Conservation (phyloP, 2,329 filamentous ascomycete genomes). For the Xylogone sp. region DNA sequence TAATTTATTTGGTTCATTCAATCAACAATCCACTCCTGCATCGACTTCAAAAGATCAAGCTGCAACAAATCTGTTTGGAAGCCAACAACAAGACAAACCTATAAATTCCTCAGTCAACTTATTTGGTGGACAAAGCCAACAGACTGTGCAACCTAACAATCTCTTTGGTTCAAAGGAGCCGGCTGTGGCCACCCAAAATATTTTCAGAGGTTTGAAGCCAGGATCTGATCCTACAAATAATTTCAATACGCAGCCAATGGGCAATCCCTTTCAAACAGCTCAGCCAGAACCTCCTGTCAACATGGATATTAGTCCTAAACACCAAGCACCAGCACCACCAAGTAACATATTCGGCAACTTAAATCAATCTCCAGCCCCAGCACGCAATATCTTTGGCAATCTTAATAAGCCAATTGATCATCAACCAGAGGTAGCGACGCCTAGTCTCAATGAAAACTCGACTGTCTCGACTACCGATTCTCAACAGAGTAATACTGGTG, state of each 20-base stretch:
- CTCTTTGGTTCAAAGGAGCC: constrained; percentile 8
- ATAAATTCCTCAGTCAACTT: background rate
- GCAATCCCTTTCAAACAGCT: background rate
- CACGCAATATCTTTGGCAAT: constrained; percentile 9
- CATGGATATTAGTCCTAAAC: background rate
- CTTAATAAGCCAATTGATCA: constrained; percentile 17
- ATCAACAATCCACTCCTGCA: constrained; percentile 1
- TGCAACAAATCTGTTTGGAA: constrained; percentile 7
- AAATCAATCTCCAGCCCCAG: background rate
- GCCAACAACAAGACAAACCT: constrained; percentile 5
- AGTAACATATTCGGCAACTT: constrained; percentile 9
- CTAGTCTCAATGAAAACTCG: constrained; percentile 5
- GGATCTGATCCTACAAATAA: background rate
- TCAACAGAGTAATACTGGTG: background rate
- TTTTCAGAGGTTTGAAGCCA: background rate
- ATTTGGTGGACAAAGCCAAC: background rate
- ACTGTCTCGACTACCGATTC: background rate
- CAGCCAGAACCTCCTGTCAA: background rate
- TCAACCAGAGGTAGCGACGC: constrained; percentile 9
- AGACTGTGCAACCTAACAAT: constrained; percentile 2
- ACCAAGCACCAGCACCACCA: background rate
- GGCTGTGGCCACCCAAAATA: background rate
- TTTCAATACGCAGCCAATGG: background rate
- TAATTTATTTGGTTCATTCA: constrained; percentile 9
- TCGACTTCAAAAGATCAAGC: constrained; percentile 3